phyloP scores from a whole-genome alignment of 108 stramenopile genomes.

The Skeletonema tropicum region DNA sequence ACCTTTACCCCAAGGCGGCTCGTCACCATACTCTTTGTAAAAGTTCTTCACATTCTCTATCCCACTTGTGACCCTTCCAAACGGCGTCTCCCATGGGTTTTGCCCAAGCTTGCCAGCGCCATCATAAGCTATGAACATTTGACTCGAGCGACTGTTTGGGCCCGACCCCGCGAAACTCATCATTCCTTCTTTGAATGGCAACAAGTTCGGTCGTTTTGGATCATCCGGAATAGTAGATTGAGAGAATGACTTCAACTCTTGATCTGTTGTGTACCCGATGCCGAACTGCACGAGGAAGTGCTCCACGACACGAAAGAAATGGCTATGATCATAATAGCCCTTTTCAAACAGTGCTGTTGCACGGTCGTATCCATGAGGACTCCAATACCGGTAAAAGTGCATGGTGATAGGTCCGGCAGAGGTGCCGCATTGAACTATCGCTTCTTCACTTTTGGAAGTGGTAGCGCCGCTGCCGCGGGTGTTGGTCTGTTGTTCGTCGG shows the following conservation, averaged over 20 bases:
- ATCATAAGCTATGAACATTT: constrained; percentile 84
- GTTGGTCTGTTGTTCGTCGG: neutral
- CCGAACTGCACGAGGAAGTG: constrained; percentile 93
- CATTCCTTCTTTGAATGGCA: constrained; percentile 68
- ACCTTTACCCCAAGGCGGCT: constrained; percentile 64
- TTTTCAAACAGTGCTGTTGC: constrained; percentile 83
- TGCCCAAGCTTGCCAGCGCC: constrained; percentile 54
- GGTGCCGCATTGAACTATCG: constrained; percentile 14
- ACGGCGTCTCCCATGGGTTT: constrained; percentile 83
- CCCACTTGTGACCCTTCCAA: constrained; percentile 72
- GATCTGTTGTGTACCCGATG: constrained; percentile 65
- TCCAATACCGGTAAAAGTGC: constrained; percentile 64
- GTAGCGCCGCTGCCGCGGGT: neutral
- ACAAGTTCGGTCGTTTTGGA: constrained; percentile 35
- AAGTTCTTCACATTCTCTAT: constrained; percentile 68
- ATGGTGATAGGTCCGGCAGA: constrained; percentile 52
- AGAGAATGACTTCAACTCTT: constrained; percentile 47
- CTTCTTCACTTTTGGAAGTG: too few species aligned
- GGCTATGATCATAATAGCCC: constrained; percentile 77
- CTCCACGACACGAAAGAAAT: constrained; percentile 85
- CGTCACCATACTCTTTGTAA: constrained; percentile 78
- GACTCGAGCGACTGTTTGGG: constrained; percentile 71
- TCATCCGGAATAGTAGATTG: constrained; percentile 64
- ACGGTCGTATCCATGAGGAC: constrained; percentile 87
- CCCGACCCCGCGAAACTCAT: constrained; percentile 76